Conservation (phyloP, 2,329 filamentous ascomycete species). For the Colletotrichum melonis region DNA sequence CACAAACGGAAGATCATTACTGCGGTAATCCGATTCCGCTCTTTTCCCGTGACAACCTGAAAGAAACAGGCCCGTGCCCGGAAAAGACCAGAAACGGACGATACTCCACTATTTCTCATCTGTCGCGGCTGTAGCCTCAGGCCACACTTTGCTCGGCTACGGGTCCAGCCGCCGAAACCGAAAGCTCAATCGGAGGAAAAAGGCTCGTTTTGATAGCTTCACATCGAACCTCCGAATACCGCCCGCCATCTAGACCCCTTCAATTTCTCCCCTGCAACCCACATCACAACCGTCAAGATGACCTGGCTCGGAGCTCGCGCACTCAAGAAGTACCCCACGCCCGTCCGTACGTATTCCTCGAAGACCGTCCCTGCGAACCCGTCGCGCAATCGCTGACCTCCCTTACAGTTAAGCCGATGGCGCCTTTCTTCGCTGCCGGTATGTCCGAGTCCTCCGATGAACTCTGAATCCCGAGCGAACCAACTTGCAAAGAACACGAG, state of each 20-base stretch:
- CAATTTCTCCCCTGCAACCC: conserved; percentile 49
- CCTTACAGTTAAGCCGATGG: conserved; percentile 83
- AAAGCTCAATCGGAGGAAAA: conserved; percentile 47
- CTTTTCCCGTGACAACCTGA: background rate
- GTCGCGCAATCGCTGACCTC: conserved; percentile 34
- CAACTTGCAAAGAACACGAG: background rate
- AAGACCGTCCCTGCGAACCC: conserved; percentile 29
- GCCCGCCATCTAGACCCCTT: conserved; percentile 47
- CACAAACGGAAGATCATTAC: conserved; percentile 13
- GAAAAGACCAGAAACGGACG: background rate
- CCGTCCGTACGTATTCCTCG: conserved; percentile 75
- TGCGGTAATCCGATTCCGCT: background rate
- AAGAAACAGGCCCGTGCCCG: background rate
- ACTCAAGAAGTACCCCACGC: conserved; percentile 84
- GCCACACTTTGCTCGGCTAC: conserved; percentile 45
- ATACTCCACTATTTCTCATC: background rate
- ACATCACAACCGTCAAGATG: conserved; percentile 69
- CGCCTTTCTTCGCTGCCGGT: conserved; percentile 95
- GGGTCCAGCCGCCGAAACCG: conserved; percentile 46
- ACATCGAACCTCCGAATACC: conserved; percentile 42
- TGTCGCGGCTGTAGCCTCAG: conserved; percentile 40
- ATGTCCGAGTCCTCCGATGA: conserved; percentile 57
- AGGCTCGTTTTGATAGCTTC: conserved; percentile 52
- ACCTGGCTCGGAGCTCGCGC: conserved; percentile 75
- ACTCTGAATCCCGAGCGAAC: background rate